A percentile compares a stretch with the other conserved stretches of the same genome.
Conservation (phyloP, 768 basidiomycete species). For the Termitomyces eurrhizus region DNA sequence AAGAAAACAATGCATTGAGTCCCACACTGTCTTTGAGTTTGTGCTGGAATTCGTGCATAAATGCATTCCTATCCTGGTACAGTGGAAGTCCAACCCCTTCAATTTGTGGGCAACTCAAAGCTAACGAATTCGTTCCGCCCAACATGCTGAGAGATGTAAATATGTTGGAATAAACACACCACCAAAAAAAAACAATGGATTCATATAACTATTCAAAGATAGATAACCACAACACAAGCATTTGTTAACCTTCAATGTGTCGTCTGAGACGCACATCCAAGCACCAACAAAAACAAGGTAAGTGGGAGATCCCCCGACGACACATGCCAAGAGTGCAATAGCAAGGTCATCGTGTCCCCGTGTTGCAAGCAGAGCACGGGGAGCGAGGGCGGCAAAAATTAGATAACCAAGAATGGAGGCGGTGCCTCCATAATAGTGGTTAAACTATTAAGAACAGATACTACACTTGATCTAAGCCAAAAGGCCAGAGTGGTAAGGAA, state of each 20-base stretch:
- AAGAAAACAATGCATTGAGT: neutral
- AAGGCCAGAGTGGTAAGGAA: constrained; percentile 85
- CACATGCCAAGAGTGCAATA: constrained; percentile 55
- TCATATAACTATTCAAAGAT: neutral
- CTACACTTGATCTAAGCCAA: constrained; percentile 98
- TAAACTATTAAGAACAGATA: constrained; percentile 93
- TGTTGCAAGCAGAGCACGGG: constrained; percentile 59
- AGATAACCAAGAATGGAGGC: constrained; percentile 53
- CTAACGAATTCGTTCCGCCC: too few relatives aligned
- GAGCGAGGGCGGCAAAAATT: constrained; percentile 50
- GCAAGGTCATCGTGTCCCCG: constrained; percentile 53
- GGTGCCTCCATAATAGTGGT: constrained; percentile 58
- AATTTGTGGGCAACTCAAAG: too few relatives aligned
- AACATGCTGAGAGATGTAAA: too few relatives aligned
- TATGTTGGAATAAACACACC: too few relatives aligned
- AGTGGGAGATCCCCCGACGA: constrained; percentile 53
- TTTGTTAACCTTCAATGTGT: constrained; percentile 11
- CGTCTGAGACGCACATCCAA: constrained; percentile 10
- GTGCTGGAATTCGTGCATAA: too few relatives aligned
- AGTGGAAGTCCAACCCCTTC: too few relatives aligned
- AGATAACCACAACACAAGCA: constrained; percentile 4
- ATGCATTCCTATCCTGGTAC: too few relatives aligned
- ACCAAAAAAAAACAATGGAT: neutral
- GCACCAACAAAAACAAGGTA: constrained; percentile 13
- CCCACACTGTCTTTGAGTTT: too few relatives aligned